Base-by-base conservation (phyloP, 495 filamentous ascomycete genomes). In the Penicillium paxilli region DNA sequence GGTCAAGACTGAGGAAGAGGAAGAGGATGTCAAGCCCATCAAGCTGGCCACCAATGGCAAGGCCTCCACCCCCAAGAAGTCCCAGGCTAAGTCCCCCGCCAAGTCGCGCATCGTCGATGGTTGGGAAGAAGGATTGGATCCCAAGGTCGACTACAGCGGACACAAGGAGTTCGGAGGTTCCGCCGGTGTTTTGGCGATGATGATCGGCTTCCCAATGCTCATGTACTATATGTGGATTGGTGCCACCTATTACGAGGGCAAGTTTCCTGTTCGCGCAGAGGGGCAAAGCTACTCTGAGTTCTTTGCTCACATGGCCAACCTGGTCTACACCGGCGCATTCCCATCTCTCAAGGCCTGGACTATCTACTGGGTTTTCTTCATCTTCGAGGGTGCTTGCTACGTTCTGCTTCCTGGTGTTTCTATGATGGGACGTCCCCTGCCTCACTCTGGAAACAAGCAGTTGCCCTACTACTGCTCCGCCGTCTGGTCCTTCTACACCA, bases 211-310 rank as follows among this genome's bases (percentile, higher is more conserved):
- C 71, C 94, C 94, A 11, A 30, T 88, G 38, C 78, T 98, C 56
- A 98, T 98, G 94, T 97, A 88, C 78, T 97, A 96, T 77, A 93
- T 98, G 90, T 98, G 93, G 93, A 87, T 96, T 66, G 94, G 94
- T 24, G 89, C 92, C 33, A 90, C 85, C 41, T 93, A 91, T 71
- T 98, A 96, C 68, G 76, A 90, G 71, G 91, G 91, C 55, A 84
- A 88, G 56, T 78, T 95, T 52, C 93, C 93, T 19, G 70, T 71
- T 47, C 89, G 83, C 23, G 72, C 72, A n/a, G 65, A 78, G 46
- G 88, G 80, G 24, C 80, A 97, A 76, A 83, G 73, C 65, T 78
- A 80, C 49, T 50, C 52, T 9, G 83, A 91, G 8, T 97, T 96
- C 61, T 72, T 83, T 44, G 58, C 73, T 50, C 84, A 92, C 51